phyloP scores from a whole-genome alignment of 352 stramenopile genomes.

The Phytopythium litorale region DNA sequence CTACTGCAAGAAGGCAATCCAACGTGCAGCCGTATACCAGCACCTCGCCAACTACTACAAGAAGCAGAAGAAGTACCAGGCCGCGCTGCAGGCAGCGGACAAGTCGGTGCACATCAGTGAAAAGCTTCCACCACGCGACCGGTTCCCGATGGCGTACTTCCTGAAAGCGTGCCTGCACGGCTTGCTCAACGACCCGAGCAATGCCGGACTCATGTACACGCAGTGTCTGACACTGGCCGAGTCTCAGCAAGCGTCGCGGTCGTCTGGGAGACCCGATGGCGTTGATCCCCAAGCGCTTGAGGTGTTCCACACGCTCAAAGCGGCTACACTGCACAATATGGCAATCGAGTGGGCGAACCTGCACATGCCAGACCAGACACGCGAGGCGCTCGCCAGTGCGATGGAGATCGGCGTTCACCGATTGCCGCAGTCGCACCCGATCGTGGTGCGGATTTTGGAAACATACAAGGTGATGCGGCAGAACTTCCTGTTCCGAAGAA shows the following conservation, averaged over 20 bases:
- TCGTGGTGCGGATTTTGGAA: constrained; percentile 51
- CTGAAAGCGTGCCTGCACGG: constrained; percentile 55
- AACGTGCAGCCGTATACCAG: constrained; percentile 58
- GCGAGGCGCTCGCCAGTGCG: constrained; percentile 46
- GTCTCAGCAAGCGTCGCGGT: constrained; percentile 16
- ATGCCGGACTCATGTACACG: constrained; percentile 64
- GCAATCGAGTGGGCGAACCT: constrained; percentile 68
- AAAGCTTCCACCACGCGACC: constrained; percentile 45
- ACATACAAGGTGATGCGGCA: constrained; percentile 71
- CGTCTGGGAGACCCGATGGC: not conserved
- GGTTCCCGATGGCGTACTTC: constrained; percentile 60
- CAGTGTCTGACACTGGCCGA: constrained; percentile 42
- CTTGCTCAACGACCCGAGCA: constrained; percentile 46
- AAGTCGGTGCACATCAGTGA: constrained; percentile 64
- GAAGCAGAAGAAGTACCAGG: constrained; percentile 71
- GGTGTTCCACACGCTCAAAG: constrained; percentile 45
- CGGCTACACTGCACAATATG: constrained; percentile 66
- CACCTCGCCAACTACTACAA: constrained; percentile 73
- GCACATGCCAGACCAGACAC: constrained; percentile 55
- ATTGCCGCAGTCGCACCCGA: constrained; percentile 44
- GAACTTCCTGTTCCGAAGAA: constrained; percentile 52
- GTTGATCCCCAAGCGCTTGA: constrained; percentile 21
- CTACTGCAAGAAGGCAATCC: constrained; percentile 61
- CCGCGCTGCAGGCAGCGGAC: constrained; percentile 45
- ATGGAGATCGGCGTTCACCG: constrained; percentile 61